Evolutionary conservation across 106 monocot species (phyloP), one percentile per base, ranked within the genome.

Genomic region (Apostasia shenzhenica): DNA sequence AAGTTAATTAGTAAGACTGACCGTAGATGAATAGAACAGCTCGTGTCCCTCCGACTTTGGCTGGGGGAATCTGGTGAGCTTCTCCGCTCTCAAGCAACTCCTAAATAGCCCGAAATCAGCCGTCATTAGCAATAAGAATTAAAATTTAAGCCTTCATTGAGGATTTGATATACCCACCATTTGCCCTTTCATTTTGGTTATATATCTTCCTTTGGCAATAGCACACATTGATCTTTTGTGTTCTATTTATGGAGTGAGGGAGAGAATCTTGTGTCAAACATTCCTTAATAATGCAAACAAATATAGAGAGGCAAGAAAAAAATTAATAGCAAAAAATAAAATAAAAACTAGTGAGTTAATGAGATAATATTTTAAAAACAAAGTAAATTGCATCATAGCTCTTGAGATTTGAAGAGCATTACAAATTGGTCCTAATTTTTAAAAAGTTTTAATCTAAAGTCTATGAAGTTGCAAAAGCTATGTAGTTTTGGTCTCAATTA

Each of bases 1-100:
- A 39, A 26, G 8, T 67, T 38, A 51, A 41, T 6, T 51, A 14
- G 1, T 41, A 37, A 49, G 60, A 71, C 41, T 2, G 6, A 75
- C 75, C 75, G n/a, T 59, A 67, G 9, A 75, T 68, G 54, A 75
- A 75, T 1, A 50, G 38, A 2, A 52, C 75, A 52, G 75, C 75
- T 12, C 57, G 44, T 3, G 67, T 75, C 12, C 75, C 75, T 49
- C 75, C 75, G 1, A 57, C 59, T 52, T n/a, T 75, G 41, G 13
- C 39, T 41, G 40, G 37, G 10, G 11, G 57, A 9, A 12, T 4
- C 13, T 70, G 45, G 11, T 14, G 1, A 9, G 14, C 48, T 4
- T 60, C 47, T 39, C 14, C 72, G 63, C 42, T 12, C 55, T n/a
- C 42, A 8, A 42, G 45, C 13, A 69, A n/a, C 6, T 14, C 69